These are phyloP conservation scores for Centrapalus pauciflorus DNA, from an alignment of 129 eudicot genomes.

Conservation along the genomic window DNA sequence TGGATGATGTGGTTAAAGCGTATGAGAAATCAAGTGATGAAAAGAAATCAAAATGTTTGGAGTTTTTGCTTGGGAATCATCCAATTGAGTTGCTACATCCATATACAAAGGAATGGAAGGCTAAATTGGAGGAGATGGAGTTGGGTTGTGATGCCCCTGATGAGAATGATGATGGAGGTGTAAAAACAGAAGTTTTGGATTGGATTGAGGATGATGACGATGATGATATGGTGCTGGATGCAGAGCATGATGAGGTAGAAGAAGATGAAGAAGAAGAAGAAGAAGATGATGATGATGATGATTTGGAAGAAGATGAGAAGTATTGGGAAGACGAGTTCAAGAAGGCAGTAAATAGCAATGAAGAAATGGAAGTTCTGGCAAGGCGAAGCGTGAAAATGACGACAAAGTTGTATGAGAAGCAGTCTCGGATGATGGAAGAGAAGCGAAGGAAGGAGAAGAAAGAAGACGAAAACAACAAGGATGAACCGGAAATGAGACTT, in stretches of 20 bases:
- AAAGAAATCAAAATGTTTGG: conserved; percentile 73
- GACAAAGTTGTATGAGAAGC: conserved; percentile 47
- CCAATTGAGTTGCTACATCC: conserved; percentile 86
- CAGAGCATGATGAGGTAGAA: conserved; percentile 32
- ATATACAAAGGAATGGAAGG: conserved; percentile 91
- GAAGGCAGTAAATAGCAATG: conserved; percentile 66
- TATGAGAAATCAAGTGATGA: conserved; percentile 83
- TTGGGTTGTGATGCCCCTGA: conserved; percentile 97
- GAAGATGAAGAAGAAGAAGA: conserved; percentile 20
- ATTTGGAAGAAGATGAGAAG: conserved; percentile 58
- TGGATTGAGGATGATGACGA: conserved; percentile 65
- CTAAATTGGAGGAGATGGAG: conserved; percentile 91
- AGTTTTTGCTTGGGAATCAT: conserved; percentile 67
- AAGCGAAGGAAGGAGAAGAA: conserved; percentile 18
- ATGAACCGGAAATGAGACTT: conserved; percentile 39
- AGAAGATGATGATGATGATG: conserved; percentile 24
- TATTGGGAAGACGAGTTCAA: conserved; percentile 86
- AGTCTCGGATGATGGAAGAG: conserved; percentile 37
- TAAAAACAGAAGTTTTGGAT: conserved; percentile 44
- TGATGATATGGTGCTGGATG: conserved; percentile 43
- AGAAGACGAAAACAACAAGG: conserved; percentile 26
- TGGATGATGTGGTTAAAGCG: conserved; percentile 88
- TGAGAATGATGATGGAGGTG: conserved; percentile 48
- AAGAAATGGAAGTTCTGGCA: conserved; percentile 74
- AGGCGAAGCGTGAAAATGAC: conserved; percentile 43